phyloP scores from a whole-genome alignment of 2,329 filamentous ascomycete genomes.

The Ilyonectria destructans region DNA sequence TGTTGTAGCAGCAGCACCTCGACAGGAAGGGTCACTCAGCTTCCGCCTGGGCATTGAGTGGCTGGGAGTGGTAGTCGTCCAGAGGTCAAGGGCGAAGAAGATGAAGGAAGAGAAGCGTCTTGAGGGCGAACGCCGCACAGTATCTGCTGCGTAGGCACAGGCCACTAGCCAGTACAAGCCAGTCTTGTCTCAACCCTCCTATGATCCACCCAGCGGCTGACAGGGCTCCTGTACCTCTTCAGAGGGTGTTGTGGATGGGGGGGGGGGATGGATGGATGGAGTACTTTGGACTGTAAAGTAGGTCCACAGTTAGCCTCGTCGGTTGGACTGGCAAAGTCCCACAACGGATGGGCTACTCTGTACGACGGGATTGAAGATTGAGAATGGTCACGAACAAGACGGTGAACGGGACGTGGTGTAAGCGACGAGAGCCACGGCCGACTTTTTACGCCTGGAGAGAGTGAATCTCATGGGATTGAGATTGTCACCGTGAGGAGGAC shows the following conservation, averaged over 20 bases:
- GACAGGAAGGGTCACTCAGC: conserved; percentile 47
- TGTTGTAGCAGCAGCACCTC: conserved; percentile 41
- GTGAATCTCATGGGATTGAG: conserved; percentile 5
- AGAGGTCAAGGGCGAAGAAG: conserved; percentile 38
- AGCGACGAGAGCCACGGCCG: neutral
- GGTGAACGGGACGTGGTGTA: conserved; percentile 8
- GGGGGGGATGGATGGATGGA: conserved; percentile 11
- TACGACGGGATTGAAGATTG: neutral
- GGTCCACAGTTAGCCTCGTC: conserved; percentile 46
- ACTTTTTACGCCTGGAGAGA: neutral
- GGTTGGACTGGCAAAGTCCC: conserved; percentile 35
- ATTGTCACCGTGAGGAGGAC: neutral
- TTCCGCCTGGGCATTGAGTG: conserved; percentile 37
- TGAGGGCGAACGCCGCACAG: conserved; percentile 39
- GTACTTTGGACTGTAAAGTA: conserved; percentile 28
- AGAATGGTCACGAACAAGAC: conserved; percentile 9
- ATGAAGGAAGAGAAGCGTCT: conserved; percentile 36
- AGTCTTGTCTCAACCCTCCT: conserved; percentile 46
- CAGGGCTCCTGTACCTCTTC: conserved; percentile 40
- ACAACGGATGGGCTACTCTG: conserved; percentile 9
- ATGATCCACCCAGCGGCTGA: conserved; percentile 48
- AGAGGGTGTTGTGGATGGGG: conserved; percentile 35
- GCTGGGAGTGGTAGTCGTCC: conserved; percentile 26
- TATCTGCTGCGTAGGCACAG: conserved; percentile 38
- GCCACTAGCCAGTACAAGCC: conserved; percentile 46